Evolutionary conservation across 2,329 filamentous ascomycete species (phyloP).

Genomic region (Colletotrichum abscissum): DNA sequence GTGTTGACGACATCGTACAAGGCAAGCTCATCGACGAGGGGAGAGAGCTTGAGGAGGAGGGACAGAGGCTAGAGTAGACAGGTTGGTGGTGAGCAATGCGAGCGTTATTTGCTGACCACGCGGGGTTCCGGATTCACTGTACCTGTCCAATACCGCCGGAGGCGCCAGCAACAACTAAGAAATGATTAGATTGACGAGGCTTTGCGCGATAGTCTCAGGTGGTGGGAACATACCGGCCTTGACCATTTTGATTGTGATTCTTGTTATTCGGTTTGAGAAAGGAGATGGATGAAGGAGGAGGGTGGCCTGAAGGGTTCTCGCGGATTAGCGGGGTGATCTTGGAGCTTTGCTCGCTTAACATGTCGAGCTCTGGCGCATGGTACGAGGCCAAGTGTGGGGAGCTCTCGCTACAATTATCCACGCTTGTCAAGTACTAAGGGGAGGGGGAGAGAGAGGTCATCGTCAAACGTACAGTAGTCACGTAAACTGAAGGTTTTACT

Average conservation of each 20-base stretch:
- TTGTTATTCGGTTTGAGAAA: conserved; percentile 25
- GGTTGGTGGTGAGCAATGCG: conserved; percentile 37
- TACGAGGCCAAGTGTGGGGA: not conserved
- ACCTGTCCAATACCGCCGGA: conserved; percentile 99
- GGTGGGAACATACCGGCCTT: conserved; percentile 65
- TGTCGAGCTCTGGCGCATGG: conserved; percentile 16
- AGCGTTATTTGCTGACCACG: conserved; percentile 6
- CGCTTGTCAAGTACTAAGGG: not conserved
- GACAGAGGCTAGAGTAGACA: conserved; percentile 79
- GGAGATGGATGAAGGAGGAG: not conserved
- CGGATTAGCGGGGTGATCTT: conserved; percentile 36
- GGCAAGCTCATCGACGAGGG: conserved; percentile 89
- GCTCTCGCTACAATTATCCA: not conserved
- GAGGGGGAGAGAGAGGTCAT: not conserved
- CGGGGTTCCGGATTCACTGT: conserved; percentile 43
- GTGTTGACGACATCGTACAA: conserved; percentile 99
- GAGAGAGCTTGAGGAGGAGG: conserved; percentile 91
- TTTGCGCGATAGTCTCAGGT: not conserved
- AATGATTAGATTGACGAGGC: conserved; percentile 2
- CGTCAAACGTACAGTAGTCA: not conserved
- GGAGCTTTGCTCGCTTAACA: conserved; percentile 23
- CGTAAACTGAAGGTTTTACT: not conserved
- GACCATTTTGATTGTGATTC: conserved; percentile 60
- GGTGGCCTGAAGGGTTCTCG: conserved; percentile 18
- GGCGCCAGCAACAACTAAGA: conserved; percentile 86